Evolutionary conservation across 2,329 filamentous ascomycete species (phyloP).

Genomic region (Fusarium redolens): DNA sequence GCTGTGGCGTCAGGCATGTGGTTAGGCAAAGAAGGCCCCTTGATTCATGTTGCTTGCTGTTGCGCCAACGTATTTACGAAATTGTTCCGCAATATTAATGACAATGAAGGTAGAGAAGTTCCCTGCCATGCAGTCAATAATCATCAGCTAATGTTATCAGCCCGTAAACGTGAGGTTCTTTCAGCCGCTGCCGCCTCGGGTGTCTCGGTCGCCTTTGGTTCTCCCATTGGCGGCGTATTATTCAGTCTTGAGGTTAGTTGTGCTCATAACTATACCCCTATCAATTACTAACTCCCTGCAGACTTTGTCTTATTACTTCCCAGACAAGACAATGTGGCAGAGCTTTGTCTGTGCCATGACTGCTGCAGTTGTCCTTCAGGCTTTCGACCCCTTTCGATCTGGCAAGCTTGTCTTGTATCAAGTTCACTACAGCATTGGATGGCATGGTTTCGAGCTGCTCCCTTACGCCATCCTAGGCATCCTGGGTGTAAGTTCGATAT

Average conservation of each 20-base stretch:
- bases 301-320: slow-evolving; percentile 94
- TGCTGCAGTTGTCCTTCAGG: slow-evolving; percentile 92
- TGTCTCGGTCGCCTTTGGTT: slow-evolving; percentile 93
- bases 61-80: slow-evolving; percentile 96
- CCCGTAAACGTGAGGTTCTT: slow-evolving; percentile 90
- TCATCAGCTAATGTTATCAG: slow-evolving; percentile 55
- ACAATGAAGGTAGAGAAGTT: slow-evolving; percentile 78
- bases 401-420: slow-evolving; percentile 97
- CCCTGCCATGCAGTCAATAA: neutral
- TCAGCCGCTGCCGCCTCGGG: slow-evolving; percentile 93
- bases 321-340: slow-evolving; percentile 99
- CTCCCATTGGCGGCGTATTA: slow-evolving; percentile 91
- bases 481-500: slow-evolving; percentile 67
- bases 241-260: slow-evolving; percentile 85
- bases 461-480: slow-evolving; percentile 90
- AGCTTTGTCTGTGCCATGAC: slow-evolving; percentile 99
- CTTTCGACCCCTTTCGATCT: slow-evolving; percentile 92
- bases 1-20: slow-evolving; percentile 95
- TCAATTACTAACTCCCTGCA: slow-evolving; percentile 5
- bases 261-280: no score
- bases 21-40: slow-evolving; percentile 94
- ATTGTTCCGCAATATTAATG: slow-evolving; percentile 80
- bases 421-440: slow-evolving; percentile 89
- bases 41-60: slow-evolving; percentile 97
- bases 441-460: slow-evolving; percentile 94